Base-by-base conservation (phyloP, 345 rosid genomes). In the Eutrema japonicum region DNA sequence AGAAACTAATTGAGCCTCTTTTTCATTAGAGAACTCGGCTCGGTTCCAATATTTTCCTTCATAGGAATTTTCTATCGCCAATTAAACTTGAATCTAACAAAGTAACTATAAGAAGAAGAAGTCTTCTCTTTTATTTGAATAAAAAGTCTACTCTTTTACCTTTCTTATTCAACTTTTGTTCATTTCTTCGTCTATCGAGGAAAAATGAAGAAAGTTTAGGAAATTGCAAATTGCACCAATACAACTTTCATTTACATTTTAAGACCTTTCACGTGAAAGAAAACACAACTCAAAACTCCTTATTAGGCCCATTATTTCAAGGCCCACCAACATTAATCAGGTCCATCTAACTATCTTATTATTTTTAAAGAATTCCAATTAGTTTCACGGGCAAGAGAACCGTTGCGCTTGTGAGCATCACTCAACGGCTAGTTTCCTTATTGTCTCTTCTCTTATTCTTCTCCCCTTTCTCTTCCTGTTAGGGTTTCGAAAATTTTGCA, bases 41-140 rank as follows among this genome's bases (percentile, higher is more conserved):
- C n/a, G n/a, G n/a, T n/a, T 69, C 35, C 64, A 56, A 7, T 30
- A 26, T n/a, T n/a, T n/a, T n/a, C n/a, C n/a, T 71, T 82, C 74
- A 77, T 69, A 6, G 62, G 48, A 14, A 41, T 59, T 73, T 8
- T 76, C 80, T 16, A 57, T 74, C 16, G 75, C 81, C 87, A 83
- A 83, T 8, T 67, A 61, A 46, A n/a, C 38, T 13, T 29, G 7
- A 12, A 6, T 58, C 61, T 57, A 29, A 48, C 72, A 56, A 48
- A 26, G 26, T 57, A 45, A 18, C 38, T 14, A 26, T 22, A 45
- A 12, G 22, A 12, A 29, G 27, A 22, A 12, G 10, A 64, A 73
- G 48, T 73, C 71, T 59, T n/a, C 40, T 49, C 56, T 64, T 48
- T 64, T 10, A 8, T 33, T 29, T 35, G 45, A 45, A 63, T 2